A percentile compares a stretch with the other conserved stretches of the same genome.
These are phyloP conservation scores for Paraphoma sp. DNA, from an alignment of 2,329 filamentous ascomycete genomes.

Conservation along the genomic window DNA sequence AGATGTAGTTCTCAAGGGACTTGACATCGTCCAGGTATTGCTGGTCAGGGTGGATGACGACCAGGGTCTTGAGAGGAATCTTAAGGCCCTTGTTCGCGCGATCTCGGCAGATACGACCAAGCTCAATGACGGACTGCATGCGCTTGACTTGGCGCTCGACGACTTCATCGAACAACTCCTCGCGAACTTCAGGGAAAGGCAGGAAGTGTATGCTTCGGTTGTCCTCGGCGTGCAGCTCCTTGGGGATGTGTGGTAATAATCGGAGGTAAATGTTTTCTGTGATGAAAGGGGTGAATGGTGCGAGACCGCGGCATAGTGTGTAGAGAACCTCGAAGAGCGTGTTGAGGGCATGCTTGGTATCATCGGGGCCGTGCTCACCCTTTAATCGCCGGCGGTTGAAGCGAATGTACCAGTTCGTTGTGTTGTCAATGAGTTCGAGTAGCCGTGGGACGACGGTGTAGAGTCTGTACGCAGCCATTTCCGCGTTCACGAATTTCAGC, in stretches of 20 bases:
- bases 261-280: conserved; percentile 92
- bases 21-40: conserved; percentile 87
- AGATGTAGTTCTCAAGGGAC: conserved; percentile 85
- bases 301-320: conserved; percentile 84
- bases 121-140: conserved; percentile 96
- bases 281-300: conserved; percentile 94
- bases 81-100: conserved; percentile 85
- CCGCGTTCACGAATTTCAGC: conserved; percentile 87
- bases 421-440: conserved; percentile 85
- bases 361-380: conserved; percentile 83
- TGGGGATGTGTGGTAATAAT: conserved; percentile 81
- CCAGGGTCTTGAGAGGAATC: conserved; percentile 85
- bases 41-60: conserved; percentile 84
- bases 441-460: conserved; percentile 93
- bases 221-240: conserved; percentile 73
- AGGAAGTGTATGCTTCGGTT: conserved; percentile 91
- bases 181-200: conserved; percentile 83
- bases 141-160: conserved; percentile 86
- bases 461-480: conserved; percentile 76
- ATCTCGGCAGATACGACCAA: conserved; percentile 85
- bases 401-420: conserved; percentile 98
- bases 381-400: conserved; percentile 92
- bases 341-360: conserved; percentile 90
- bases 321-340: conserved; percentile 93
- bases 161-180: conserved; percentile 84